Conservation (phyloP, 129 eudicot genomes). For the Silybum marianum region DNA sequence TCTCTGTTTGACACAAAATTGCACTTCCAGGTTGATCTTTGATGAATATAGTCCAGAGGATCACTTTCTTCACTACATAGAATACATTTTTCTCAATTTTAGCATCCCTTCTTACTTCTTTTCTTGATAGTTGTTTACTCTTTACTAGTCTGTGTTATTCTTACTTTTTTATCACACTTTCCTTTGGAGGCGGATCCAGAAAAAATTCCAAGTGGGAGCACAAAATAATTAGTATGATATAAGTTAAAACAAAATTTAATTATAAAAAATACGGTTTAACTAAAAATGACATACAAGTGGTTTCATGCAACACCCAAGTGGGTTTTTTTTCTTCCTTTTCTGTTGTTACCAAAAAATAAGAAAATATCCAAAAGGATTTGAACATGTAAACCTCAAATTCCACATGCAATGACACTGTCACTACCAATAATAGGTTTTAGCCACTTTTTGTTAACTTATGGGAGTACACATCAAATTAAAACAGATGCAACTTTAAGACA, state of each 20-base stretch:
- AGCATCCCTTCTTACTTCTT: not conserved
- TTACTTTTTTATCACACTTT: not conserved
- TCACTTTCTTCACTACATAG: not conserved
- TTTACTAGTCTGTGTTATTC: not conserved
- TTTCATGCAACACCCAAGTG: not conserved
- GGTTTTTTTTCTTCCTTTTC: no score
- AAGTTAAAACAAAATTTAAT: not conserved
- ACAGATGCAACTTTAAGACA: not conserved
- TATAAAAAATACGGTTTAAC: not conserved
- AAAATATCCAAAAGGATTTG: no score
- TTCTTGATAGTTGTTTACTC: not conserved
- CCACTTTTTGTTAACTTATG: not conserved
- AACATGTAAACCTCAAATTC: no score
- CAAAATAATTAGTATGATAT: not conserved
- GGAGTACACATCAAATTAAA: no score
- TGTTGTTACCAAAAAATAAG: no score
- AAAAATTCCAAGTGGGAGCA: no score
- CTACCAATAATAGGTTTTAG: not conserved
- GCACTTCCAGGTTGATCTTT: not conserved
- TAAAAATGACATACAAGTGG: not conserved
- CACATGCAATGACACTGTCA: no score
- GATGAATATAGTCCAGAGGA: not conserved
- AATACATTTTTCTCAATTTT: not conserved
- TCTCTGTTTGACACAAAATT: not conserved
- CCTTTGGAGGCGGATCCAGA: not conserved